Evolutionary conservation across 441 rosid genomes (phyloP).

Genomic region (Geranium incanum): DNA sequence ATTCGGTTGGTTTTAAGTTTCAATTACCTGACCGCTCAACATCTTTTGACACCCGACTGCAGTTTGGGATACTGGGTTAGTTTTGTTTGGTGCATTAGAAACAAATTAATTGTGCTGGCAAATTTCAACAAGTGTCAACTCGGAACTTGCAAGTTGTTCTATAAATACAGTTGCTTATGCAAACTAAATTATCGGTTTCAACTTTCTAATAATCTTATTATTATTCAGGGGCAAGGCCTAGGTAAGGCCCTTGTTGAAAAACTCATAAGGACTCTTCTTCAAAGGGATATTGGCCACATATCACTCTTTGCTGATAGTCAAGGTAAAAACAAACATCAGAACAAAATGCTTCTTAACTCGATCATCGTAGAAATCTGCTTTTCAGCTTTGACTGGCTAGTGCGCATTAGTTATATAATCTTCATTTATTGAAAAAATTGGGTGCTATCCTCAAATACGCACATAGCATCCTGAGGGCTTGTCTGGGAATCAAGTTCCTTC

Average conservation of each 20-base stretch:
- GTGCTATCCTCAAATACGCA: too few species aligned
- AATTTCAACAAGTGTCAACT: not conserved
- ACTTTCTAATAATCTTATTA: conserved; percentile 16
- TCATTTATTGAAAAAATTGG: too few species aligned
- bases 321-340: conserved; percentile 39
- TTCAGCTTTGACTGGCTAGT: not conserved
- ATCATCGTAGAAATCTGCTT: not conserved
- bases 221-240: conserved; percentile 77
- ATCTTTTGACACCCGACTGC: not conserved
- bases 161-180: not conserved
- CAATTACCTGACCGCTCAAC: not conserved
- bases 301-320: conserved; percentile 89
- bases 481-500: too few species aligned
- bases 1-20: not conserved
- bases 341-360: conserved; percentile 3
- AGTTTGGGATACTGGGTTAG: not conserved
- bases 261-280: conserved; percentile 76
- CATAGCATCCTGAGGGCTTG: too few species aligned
- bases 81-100: not conserved
- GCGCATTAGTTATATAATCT: not conserved
- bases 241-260: conserved; percentile 87
- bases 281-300: conserved; percentile 83
- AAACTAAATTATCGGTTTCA: conserved; percentile 6
- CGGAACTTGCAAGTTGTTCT: not conserved
- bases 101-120: not conserved